These are phyloP conservation scores for Cercis canadensis DNA, from an alignment of 306 rosid genomes.

Conservation along the genomic window DNA sequence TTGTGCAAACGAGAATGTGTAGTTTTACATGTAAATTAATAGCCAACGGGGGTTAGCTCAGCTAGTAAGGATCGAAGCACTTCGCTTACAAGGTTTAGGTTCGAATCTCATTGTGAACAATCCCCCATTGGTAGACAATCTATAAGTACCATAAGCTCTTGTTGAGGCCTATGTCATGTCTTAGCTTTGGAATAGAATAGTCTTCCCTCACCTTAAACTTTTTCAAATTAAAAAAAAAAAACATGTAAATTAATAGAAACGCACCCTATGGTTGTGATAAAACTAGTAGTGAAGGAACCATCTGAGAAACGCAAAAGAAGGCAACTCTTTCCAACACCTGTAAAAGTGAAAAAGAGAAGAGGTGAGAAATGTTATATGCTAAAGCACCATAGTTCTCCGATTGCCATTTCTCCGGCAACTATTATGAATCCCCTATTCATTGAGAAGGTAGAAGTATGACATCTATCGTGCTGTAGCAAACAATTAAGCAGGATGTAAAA, in stretches of 20 bases:
- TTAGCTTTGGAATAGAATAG: too few species aligned
- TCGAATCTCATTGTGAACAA: too few species aligned
- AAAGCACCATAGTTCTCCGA: background rate
- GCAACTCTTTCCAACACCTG: conserved; percentile 99
- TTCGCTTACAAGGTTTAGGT: too few species aligned
- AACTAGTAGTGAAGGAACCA: conserved; percentile 93
- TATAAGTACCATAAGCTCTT: too few species aligned
- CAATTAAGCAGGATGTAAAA: background rate
- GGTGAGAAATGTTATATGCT: conserved; percentile 1
- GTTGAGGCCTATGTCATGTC: too few species aligned
- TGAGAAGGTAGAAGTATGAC: background rate
- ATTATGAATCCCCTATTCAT: too few species aligned
- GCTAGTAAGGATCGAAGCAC: too few species aligned
- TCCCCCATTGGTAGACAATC: too few species aligned
- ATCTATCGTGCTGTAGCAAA: background rate
- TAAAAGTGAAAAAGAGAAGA: conserved; percentile 34
- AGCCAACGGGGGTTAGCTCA: too few species aligned
- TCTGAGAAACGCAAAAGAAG: conserved; percentile 97
- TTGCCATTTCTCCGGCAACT: background rate
- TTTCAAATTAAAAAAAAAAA: too few species aligned
- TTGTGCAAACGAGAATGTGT: background rate
- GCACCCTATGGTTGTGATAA: conserved; percentile 94
- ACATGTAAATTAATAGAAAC: conserved; percentile 37
- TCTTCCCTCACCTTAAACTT: too few species aligned
- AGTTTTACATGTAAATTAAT: too few species aligned